Evolutionary conservation across 345 rosid species (phyloP).

Genomic region (Syzygium grande): DNA sequence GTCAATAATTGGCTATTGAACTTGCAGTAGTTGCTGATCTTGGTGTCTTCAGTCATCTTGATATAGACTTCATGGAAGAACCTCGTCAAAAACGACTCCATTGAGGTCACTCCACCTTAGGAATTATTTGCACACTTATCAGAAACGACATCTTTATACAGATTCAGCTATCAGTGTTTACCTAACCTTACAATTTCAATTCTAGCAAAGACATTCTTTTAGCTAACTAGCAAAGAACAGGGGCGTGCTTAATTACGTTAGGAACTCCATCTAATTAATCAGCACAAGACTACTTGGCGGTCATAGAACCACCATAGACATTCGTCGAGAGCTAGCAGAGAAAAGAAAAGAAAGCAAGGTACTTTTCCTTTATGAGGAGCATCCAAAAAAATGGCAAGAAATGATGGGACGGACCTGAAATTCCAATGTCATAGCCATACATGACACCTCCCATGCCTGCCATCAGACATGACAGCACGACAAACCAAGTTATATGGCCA

Average conservation of each 20-base stretch:
- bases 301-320: not conserved
- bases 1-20: slow-evolving; percentile 65
- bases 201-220: not conserved
- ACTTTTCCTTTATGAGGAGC: not conserved
- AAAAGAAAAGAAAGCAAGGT: not conserved
- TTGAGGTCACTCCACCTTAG: slow-evolving; percentile 75
- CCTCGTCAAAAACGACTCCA: slow-evolving; percentile 55
- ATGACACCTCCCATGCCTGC: slow-evolving; percentile 91
- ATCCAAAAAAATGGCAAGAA: not conserved
- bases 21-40: slow-evolving; percentile 61
- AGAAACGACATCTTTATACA: not conserved
- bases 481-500: slow-evolving; percentile 53
- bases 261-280: not conserved
- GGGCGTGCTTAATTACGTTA: not conserved
- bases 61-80: slow-evolving; percentile 49
- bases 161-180: not conserved
- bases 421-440: slow-evolving; percentile 86
- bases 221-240: not conserved
- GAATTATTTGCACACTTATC: not conserved
- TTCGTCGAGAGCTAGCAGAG: not conserved
- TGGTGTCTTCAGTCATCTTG: slow-evolving; percentile 38
- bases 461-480: slow-evolving; percentile 63
- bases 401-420: slow-evolving; percentile 32
- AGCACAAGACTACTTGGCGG: not conserved
- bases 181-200: not conserved